Base-by-base conservation (phyloP, 495 filamentous ascomycete species). In the Penicillium alfredii region DNA sequence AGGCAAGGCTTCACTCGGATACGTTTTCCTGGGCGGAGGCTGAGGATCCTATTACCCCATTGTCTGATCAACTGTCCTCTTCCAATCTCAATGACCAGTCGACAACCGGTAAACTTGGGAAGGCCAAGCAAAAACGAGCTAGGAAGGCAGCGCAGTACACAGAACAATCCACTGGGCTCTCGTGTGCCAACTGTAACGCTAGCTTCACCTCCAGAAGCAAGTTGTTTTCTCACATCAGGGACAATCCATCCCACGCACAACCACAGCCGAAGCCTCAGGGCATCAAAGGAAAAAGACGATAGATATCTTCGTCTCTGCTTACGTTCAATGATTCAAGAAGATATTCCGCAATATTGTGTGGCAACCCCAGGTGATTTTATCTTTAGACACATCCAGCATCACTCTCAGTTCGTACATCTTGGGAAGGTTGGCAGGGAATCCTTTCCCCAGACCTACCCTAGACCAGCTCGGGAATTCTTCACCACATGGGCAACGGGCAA, bases 401-500 rank as follows among this genome's bases (percentile, higher is more conserved):
- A 13, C 19, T 30, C 7, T 19, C 14, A 26, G 30, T 18, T 38
- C 34, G 40, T 19, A 42, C 22, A 24, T 21, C 8, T 16, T n/a
- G n/a, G n/a, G n/a, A n/a, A n/a, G n/a, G n/a, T n/a, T n/a, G n/a
- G n/a, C n/a, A n/a, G n/a, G n/a, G n/a, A n/a, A n/a, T 28, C 8
- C 4, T n/a, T 19, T 30, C 14, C 0, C 6, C 18, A 20, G 14
- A 31, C 27, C 76, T 77, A 84, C 28, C 89, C 89, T 36, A 98
- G 62, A 15, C 92, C 92, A 15, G 86, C 80, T 53, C 85, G 89
- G 3, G 78, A 73, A 29, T 80, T 86, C 70, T 92, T 94, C 26
- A 97, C 80, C 35, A 93, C 77, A 39, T 93, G 87, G n/a, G 73
- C 70, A 24, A 99, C 81, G 2, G 93, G 93, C 44, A 82, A 72